phyloP scores from a whole-genome alignment of 1,284 basidiomycete genomes.

The Peniophora sp. region DNA sequence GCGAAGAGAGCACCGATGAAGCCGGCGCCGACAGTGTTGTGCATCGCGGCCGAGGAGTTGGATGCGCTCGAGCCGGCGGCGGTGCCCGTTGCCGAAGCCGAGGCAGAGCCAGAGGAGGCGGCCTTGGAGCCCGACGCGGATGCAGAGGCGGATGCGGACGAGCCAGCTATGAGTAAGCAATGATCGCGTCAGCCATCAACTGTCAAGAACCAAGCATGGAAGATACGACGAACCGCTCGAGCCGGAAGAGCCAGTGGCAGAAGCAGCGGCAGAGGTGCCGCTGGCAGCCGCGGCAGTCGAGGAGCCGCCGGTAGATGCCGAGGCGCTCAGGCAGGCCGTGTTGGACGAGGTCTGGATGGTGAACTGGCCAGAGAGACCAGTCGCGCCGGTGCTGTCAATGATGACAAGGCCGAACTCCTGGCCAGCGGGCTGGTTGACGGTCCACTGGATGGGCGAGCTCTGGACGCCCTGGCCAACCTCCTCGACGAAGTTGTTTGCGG shows the following conservation, averaged over 20 bases:
- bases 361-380: neutral
- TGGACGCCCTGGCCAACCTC: neutral
- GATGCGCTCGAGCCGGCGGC: neutral
- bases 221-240: neutral
- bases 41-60: neutral
- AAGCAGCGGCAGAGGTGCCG: neutral
- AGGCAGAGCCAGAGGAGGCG: neutral
- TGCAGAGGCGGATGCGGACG: neutral
- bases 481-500: neutral
- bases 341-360: neutral
- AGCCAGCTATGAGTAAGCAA: neutral
- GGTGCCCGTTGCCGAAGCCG: neutral
- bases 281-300: neutral
- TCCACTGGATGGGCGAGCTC: neutral
- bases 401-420: neutral
- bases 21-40: neutral
- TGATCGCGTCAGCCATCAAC: neutral
- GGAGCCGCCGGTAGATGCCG: neutral
- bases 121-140: neutral
- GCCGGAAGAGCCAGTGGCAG: neutral
- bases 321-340: neutral
- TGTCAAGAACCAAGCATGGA: neutral
- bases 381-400: neutral
- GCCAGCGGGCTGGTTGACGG: conserved; percentile 1
- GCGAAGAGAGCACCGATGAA: neutral